These are phyloP conservation scores for Cytidiella melzeri DNA, from an alignment of 768 basidiomycete species.

Conservation along the genomic window DNA sequence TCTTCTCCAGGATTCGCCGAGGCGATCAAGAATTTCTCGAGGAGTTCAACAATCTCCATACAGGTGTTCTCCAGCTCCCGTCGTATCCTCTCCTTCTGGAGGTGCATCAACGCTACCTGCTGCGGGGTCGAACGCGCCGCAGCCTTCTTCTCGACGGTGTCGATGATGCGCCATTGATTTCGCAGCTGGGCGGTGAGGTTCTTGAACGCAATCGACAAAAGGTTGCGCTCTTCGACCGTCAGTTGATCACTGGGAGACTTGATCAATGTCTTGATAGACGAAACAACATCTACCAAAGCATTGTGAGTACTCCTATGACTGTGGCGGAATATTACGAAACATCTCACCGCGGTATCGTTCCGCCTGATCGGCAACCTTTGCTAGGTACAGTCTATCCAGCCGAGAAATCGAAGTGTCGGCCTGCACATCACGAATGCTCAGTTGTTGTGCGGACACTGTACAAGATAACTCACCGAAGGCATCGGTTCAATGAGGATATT, in stretches of 20 bases:
- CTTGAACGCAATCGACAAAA: slow-evolving; percentile 88
- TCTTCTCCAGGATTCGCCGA: slow-evolving; percentile 71
- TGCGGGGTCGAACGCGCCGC: slow-evolving; percentile 42
- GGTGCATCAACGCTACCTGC: slow-evolving; percentile 62
- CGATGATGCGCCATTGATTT: slow-evolving; percentile 79
- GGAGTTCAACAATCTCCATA: slow-evolving; percentile 67
- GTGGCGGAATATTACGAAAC: not conserved
- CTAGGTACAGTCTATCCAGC: slow-evolving; percentile 49
- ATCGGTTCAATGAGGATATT: not conserved
- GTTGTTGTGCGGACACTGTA: not conserved
- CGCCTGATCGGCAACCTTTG: slow-evolving; percentile 82
- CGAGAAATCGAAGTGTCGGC: slow-evolving; percentile 18
- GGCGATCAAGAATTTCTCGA: slow-evolving; percentile 55
- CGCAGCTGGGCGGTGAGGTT: slow-evolving; percentile 80
- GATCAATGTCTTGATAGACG: slow-evolving; percentile 72
- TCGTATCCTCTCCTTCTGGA: slow-evolving; percentile 72
- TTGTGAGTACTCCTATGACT: not conserved
- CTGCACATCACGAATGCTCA: not conserved
- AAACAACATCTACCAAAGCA: slow-evolving; percentile 54
- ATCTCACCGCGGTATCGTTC: slow-evolving; percentile 79
- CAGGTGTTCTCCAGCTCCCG: slow-evolving; percentile 70
- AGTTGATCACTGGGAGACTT: slow-evolving; percentile 61
- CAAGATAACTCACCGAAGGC: not conserved
- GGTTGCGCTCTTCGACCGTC: slow-evolving; percentile 80
- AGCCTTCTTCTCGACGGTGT: slow-evolving; percentile 68